Percentiles rank a stretch among this genome's conserved stretches.
Evolutionary conservation across 192 early-diverging fungal species (phyloP).

Genomic region (Mortierella antarctica): DNA sequence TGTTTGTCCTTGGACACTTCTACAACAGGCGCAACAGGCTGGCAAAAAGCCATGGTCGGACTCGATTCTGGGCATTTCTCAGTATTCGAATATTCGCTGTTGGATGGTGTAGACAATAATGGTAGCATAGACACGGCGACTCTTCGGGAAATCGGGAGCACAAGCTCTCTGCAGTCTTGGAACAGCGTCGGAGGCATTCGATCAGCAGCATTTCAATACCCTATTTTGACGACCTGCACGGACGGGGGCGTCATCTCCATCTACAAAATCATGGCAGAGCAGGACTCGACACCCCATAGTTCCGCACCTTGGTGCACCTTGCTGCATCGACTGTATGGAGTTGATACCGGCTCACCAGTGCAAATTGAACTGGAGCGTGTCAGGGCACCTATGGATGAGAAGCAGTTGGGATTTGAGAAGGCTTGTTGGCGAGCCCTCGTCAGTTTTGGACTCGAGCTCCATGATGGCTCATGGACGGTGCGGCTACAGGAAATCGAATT

Average conservation of each 20-base stretch:
- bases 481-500: slow-evolving; percentile 45
- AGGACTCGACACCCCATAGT: neutral
- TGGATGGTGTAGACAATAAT: neutral
- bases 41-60: slow-evolving; percentile 47
- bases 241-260: slow-evolving; percentile 36
- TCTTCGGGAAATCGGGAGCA: slow-evolving; percentile 28
- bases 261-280: slow-evolving; percentile 15
- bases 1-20: slow-evolving; percentile 24
- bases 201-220: slow-evolving; percentile 23
- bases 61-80: slow-evolving; percentile 42
- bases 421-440: slow-evolving; percentile 17
- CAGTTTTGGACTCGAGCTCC: slow-evolving; percentile 27
- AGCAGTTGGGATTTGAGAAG: neutral
- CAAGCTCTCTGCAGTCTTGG: slow-evolving; percentile 13
- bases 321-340: slow-evolving; percentile 38
- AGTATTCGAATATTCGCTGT: slow-evolving; percentile 23
- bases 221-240: slow-evolving; percentile 24
- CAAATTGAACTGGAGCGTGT: slow-evolving; percentile 7
- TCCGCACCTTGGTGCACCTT: slow-evolving; percentile 25
- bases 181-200: slow-evolving; percentile 24
- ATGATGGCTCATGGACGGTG: slow-evolving; percentile 41
- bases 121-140: neutral
- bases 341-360: slow-evolving; percentile 17
- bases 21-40: neutral
- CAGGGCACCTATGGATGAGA: neutral